These are phyloP conservation scores for Colletotrichum siamense DNA, from an alignment of 2,329 filamentous ascomycete species.

Conservation along the genomic window DNA sequence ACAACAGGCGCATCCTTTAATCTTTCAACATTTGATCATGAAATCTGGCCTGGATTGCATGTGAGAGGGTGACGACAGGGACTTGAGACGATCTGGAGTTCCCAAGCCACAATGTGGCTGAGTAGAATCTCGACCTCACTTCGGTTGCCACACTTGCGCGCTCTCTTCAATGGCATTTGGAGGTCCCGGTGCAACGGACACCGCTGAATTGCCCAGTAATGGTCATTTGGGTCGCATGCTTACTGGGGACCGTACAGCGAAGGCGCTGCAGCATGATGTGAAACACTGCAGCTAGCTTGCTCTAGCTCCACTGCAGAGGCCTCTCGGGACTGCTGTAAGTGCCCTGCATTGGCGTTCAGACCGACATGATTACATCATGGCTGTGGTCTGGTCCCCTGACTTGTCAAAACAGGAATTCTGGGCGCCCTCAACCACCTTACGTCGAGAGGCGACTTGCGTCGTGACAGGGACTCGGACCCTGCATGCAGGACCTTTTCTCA, in stretches of 20 bases:
- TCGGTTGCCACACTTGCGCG: neutral
- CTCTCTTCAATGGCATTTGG: neutral
- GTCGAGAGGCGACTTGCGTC: neutral
- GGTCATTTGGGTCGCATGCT: neutral
- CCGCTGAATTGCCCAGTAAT: neutral
- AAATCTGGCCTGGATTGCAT: neutral
- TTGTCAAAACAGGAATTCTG: conserved; percentile 22
- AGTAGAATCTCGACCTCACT: neutral
- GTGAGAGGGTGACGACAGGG: neutral
- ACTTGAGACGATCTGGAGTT: neutral
- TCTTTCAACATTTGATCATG: neutral
- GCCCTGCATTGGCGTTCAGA: conserved; percentile 13
- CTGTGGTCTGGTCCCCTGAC: conserved; percentile 12
- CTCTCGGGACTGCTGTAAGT: neutral
- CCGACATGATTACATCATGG: conserved; percentile 22
- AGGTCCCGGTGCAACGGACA: neutral
- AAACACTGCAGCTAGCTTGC: conserved; percentile 7
- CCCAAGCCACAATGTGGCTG: neutral
- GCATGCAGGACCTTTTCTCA: neutral
- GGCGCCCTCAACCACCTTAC: neutral
- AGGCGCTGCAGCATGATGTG: conserved; percentile 7
- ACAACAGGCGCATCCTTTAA: neutral
- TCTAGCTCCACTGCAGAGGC: conserved; percentile 13
- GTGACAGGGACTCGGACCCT: neutral
- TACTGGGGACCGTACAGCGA: neutral